These are phyloP conservation scores for Fusarium sp. DNA, from an alignment of 2,329 filamentous ascomycete species.

Conservation along the genomic window DNA sequence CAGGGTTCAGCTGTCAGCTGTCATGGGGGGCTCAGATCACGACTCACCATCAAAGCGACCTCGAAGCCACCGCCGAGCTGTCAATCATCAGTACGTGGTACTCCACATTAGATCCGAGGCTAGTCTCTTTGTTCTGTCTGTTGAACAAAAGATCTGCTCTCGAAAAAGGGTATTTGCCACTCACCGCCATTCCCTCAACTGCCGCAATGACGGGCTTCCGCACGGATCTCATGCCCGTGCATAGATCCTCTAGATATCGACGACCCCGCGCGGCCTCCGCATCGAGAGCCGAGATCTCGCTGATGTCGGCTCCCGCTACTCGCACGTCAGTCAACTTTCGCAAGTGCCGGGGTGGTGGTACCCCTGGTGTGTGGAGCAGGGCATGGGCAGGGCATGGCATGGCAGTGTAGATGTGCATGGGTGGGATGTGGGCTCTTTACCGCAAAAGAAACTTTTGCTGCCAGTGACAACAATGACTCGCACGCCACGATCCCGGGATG, in stretches of 20 bases:
- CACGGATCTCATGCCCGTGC: constrained; percentile 48
- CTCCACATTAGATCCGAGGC: constrained; percentile 4
- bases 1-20: constrained; percentile 5
- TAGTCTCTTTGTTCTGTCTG: not conserved
- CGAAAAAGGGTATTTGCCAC: constrained; percentile 33
- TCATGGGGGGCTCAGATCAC: not conserved
- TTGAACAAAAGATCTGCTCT: not conserved
- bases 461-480: constrained; percentile 55
- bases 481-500: constrained; percentile 43
- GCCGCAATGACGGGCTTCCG: constrained; percentile 62
- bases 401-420: not conserved
- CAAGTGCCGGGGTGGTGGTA: constrained; percentile 22
- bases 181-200: constrained; percentile 63
- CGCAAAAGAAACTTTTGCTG: constrained; percentile 52
- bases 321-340: constrained; percentile 11
- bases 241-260: constrained; percentile 57
- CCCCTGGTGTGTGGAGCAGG: not conserved
- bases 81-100: constrained; percentile 19
- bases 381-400: not conserved
- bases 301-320: constrained; percentile 52
- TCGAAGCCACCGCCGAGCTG: constrained; percentile 65
- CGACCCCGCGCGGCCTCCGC: constrained; percentile 47
- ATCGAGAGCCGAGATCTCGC: constrained; percentile 51
- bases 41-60: constrained; percentile 58
- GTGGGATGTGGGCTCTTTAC: constrained; percentile 35